Conservation (phyloP, 1,139 yeast species). For the Pichia sp. region DNA sequence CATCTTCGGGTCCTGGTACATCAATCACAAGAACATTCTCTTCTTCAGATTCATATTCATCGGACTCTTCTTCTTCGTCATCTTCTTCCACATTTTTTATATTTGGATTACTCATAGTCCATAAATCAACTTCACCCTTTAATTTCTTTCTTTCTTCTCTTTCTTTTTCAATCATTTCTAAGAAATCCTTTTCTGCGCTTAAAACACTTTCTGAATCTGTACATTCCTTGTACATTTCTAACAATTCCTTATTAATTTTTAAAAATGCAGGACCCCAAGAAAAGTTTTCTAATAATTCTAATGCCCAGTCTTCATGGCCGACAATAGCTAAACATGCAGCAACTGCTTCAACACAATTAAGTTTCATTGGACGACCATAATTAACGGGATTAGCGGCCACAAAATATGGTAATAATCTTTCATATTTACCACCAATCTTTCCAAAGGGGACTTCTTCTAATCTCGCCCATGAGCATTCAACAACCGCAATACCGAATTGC, state of each 20-base stretch:
- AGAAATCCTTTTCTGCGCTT: constrained; percentile 71
- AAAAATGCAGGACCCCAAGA: constrained; percentile 91
- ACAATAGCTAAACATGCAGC: constrained; percentile 97
- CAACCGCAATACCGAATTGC: constrained; percentile 85
- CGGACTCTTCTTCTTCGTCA: constrained; percentile 29
- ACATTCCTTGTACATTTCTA: constrained; percentile 70
- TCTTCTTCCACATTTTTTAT: constrained; percentile 30
- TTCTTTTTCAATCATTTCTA: constrained; percentile 62
- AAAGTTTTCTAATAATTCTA: constrained; percentile 63
- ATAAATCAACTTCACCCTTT: constrained; percentile 50
- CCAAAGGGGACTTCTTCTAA: constrained; percentile 90
- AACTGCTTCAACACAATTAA: constrained; percentile 94
- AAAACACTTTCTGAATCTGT: constrained; percentile 73
- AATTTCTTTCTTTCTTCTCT: constrained; percentile 56
- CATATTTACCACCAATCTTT: constrained; percentile 87
- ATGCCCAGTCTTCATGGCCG: constrained; percentile 89
- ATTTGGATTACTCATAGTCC: constrained; percentile 77
- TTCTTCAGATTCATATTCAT: constrained; percentile 24
- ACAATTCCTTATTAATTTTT: constrained; percentile 71
- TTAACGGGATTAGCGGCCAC: constrained; percentile 97
- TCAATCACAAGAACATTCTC: constrained; percentile 12
- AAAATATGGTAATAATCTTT: constrained; percentile 79
- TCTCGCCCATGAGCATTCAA: constrained; percentile 98
- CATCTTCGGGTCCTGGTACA: constrained; percentile 13
- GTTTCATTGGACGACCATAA: constrained; percentile 93